Conservation (phyloP, 768 basidiomycete species). For the Amylocystis lapponica region DNA sequence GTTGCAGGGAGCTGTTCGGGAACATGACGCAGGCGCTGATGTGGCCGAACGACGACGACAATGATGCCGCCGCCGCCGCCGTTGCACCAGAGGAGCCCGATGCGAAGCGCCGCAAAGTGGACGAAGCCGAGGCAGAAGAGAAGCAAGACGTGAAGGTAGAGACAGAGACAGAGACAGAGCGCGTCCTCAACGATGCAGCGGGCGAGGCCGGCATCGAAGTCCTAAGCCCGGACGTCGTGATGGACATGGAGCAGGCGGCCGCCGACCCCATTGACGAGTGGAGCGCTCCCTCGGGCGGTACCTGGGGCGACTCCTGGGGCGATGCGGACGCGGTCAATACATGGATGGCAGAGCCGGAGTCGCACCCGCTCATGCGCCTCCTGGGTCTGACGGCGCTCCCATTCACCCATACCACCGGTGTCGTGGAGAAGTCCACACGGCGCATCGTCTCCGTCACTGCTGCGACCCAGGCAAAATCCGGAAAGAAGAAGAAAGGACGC, state of each 20-base stretch:
- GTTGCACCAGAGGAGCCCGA: slow-evolving; percentile 19
- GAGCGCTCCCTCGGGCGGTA: slow-evolving; percentile 7
- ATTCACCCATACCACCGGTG: slow-evolving; percentile 55
- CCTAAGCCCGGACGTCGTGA: slow-evolving; percentile 9
- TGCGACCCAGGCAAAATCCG: background rate
- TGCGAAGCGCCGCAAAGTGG: slow-evolving; percentile 19
- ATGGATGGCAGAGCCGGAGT: slow-evolving; percentile 9
- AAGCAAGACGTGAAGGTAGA: slow-evolving; percentile 3
- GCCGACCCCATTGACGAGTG: slow-evolving; percentile 8
- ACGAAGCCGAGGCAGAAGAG: slow-evolving; percentile 8
- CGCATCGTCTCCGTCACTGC: slow-evolving; percentile 43
- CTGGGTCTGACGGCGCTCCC: slow-evolving; percentile 56
- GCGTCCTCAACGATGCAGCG: slow-evolving; percentile 5
- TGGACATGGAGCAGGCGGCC: slow-evolving; percentile 6
- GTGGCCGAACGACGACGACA: slow-evolving; percentile 7
- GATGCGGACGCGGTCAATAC: slow-evolving; percentile 5
- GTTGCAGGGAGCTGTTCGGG: slow-evolving; percentile 48
- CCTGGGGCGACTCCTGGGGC: slow-evolving; percentile 1
- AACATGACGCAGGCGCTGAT: slow-evolving; percentile 5
- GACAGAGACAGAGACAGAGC: slow-evolving; percentile 2
- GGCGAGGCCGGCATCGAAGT: slow-evolving; percentile 10
- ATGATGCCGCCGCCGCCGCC: slow-evolving; percentile 14
- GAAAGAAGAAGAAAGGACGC: slow-evolving; percentile 9
- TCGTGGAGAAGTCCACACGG: slow-evolving; percentile 63
- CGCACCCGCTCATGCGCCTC: slow-evolving; percentile 30